phyloP scores from a whole-genome alignment of 257 asterid genomes.

The Marsdenia floribunda region DNA sequence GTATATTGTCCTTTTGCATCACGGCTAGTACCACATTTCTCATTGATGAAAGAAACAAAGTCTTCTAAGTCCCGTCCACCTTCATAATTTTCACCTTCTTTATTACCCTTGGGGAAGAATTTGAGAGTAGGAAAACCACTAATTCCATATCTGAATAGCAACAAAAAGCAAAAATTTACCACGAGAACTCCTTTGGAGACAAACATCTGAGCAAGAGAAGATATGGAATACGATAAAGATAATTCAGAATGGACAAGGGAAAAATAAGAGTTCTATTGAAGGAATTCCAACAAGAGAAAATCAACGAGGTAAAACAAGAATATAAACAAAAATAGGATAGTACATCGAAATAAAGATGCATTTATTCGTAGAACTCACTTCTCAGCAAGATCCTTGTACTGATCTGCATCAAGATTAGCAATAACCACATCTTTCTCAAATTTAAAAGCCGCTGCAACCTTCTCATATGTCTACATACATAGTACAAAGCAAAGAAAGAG shows the following conservation, averaged over 20 bases:
- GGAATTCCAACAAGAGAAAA: background rate
- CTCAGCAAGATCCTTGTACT: conserved; percentile 68
- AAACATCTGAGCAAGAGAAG: background rate
- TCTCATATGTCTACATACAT: conserved; percentile 70
- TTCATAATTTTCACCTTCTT: conserved; percentile 90
- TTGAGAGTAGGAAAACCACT: conserved; percentile 64
- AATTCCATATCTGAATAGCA: conserved; percentile 42
- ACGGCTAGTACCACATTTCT: conserved; percentile 82
- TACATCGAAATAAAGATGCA: conserved; percentile 2
- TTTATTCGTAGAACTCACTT: conserved; percentile 46
- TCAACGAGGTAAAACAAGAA: background rate
- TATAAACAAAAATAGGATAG: conserved; percentile 1
- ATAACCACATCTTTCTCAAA: conserved; percentile 75
- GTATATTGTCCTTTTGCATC: conserved; percentile 76
- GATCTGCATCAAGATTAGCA: conserved; percentile 88
- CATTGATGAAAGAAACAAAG: conserved; percentile 78
- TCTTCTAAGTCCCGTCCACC: conserved; percentile 62
- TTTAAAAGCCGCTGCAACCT: conserved; percentile 77
- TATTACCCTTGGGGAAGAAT: conserved; percentile 92
- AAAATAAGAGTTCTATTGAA: background rate
- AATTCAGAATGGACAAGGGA: background rate
- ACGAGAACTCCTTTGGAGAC: background rate
- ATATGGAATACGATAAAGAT: background rate
- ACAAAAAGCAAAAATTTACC: background rate
- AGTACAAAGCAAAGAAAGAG: conserved; percentile 15